Evolutionary conservation across 768 basidiomycete species (phyloP), one percentile per base, ranked within the genome.

Genomic region (Porphyrellus cyaneotinctus): DNA sequence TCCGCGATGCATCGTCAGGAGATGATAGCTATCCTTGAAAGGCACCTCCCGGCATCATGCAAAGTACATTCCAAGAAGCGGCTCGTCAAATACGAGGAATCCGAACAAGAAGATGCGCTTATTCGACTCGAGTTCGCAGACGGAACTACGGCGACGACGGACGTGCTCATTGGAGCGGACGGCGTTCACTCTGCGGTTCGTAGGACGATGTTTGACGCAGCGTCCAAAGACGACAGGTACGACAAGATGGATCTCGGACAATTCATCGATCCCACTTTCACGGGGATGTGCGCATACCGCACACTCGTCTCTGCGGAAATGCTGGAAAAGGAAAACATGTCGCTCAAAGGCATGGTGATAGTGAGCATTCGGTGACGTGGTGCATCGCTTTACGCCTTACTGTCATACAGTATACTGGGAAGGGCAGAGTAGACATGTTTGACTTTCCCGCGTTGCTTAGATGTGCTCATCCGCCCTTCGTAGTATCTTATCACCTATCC

Each of bases 101-200:
- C 31, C 0, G 37, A 58, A 12, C 42, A 52, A 41, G 26, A 28
- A 9, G 38, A 55, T 28, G 26, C 26, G 26, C 24, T 47, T 1
- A 55, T 58, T 13, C 35, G 13, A n/a, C 54, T 63, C 2, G 26
- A 47, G 2, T 63, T 63, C 6, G 30, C 59, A 1, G 59, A 63
- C 24, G 56, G 58, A 9, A 58, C 56, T 1, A 49, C n/a, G 2
- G 51, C 70, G 11, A 65, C 59, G 30, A 66, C 76, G 11, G 73
- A 80, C 45, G 55, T 79, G 15, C 70, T 79, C 6, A 54, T 79
- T 42, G 78, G 76, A 4, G 75, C 75, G 35, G 78, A 78, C 53
- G 78, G 78, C 6, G 67, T 79, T n/a, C 67, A 60, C 15, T 69
- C 65, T 1, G 43, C 47, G 2, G 61, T 66, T 22, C 70, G 69